These are phyloP conservation scores for Termitomyces sp. DNA, from an alignment of 768 basidiomycete species.

Conservation along the genomic window DNA sequence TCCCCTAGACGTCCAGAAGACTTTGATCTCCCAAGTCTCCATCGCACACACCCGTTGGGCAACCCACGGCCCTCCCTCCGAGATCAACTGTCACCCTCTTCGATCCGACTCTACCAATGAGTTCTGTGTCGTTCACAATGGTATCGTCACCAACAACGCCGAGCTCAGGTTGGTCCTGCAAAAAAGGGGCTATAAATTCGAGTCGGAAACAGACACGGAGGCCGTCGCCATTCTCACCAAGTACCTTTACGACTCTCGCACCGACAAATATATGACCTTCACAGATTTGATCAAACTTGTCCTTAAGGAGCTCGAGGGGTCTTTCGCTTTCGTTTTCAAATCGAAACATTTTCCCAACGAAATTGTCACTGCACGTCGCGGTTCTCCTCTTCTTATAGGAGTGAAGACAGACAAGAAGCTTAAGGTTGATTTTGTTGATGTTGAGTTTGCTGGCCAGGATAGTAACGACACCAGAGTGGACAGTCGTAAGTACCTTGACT, in stretches of 20 bases:
- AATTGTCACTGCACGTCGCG: slow-evolving; percentile 93
- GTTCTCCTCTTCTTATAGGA: slow-evolving; percentile 94
- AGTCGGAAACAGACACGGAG: slow-evolving; percentile 97
- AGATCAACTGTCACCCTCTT: slow-evolving; percentile 93
- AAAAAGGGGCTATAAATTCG: slow-evolving; percentile 93
- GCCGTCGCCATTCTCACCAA: slow-evolving; percentile 94
- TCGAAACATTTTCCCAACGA: slow-evolving; percentile 94
- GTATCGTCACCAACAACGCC: slow-evolving; percentile 92
- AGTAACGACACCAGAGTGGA: slow-evolving; percentile 38
- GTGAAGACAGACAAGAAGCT: slow-evolving; percentile 99
- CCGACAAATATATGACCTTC: slow-evolving; percentile 82
- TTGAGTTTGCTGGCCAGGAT: slow-evolving; percentile 85
- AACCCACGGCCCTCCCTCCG: slow-evolving; percentile 89
- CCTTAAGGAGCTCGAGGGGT: slow-evolving; percentile 96
- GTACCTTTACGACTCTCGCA: slow-evolving; percentile 94
- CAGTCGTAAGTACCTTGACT: slow-evolving; percentile 30
- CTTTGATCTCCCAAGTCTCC: slow-evolving; percentile 82
- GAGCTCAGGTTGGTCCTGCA: slow-evolving; percentile 91
- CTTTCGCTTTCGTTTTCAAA: slow-evolving; percentile 99
- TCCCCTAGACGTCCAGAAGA: slow-evolving; percentile 68
- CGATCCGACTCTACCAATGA: slow-evolving; percentile 77
- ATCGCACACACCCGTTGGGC: slow-evolving; percentile 99
- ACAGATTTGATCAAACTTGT: slow-evolving; percentile 93
- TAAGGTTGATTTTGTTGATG: slow-evolving; percentile 99
- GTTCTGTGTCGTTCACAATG: slow-evolving; percentile 96